Conservation (phyloP, 75 land plant genomes). For the Sequoia sempervirens region DNA sequence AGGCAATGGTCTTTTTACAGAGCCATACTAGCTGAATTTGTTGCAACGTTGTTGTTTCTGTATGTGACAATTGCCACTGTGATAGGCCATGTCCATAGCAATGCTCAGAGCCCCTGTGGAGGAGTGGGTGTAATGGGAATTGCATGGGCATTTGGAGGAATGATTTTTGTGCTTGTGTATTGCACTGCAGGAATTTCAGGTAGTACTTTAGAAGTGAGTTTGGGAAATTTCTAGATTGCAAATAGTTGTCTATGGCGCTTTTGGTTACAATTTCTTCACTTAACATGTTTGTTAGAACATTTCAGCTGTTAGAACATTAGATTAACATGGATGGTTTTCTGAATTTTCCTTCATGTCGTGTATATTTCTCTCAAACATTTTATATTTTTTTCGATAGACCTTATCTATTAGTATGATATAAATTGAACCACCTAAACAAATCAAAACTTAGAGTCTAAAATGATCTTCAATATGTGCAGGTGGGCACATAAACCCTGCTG, state of each 20-base stretch:
- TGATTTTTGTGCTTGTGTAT: conserved; percentile 61
- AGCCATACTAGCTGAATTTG: conserved; percentile 50
- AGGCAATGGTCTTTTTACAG: conserved; percentile 50
- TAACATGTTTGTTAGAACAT: not conserved
- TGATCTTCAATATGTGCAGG: conserved; percentile 38
- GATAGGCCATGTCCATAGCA: conserved; percentile 23
- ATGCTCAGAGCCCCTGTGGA: conserved; percentile 11
- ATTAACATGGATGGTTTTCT: too few relatives aligned
- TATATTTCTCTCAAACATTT: too few relatives aligned
- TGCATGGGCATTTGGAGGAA: conserved; percentile 57
- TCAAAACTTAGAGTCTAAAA: too few relatives aligned
- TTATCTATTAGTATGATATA: too few relatives aligned
- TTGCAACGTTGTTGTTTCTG: conserved; percentile 48
- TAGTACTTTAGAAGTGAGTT: not conserved
- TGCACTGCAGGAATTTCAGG: conserved; percentile 62
- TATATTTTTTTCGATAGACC: too few relatives aligned
- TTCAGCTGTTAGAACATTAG: not conserved
- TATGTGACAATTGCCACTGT: conserved; percentile 51
- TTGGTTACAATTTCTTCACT: not conserved
- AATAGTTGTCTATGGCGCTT: not conserved
- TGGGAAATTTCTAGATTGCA: not conserved
- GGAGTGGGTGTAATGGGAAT: conserved; percentile 51
- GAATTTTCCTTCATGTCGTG: too few relatives aligned
- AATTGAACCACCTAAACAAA: too few relatives aligned
- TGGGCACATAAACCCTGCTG: conserved; percentile 46